Evolutionary conservation across 108 stramenopile species (phyloP).

Genomic region (Poteriospumella lacustris): DNA sequence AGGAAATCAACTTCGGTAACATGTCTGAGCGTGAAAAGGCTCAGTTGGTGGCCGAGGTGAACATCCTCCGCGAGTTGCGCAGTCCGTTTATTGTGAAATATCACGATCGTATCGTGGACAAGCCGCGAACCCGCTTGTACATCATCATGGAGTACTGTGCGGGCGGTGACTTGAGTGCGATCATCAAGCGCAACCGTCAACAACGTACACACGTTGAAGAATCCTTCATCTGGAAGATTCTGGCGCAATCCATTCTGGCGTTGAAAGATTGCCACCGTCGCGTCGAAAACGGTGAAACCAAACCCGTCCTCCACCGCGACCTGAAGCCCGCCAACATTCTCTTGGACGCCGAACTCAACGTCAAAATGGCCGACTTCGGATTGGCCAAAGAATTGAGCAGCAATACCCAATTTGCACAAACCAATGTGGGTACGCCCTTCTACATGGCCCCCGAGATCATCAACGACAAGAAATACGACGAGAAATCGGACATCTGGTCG

Average conservation of each 20-base stretch:
- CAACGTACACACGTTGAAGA: constrained; percentile 44
- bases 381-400: constrained; percentile 56
- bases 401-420: constrained; percentile 33
- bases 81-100: constrained; percentile 62
- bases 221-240: constrained; percentile 49
- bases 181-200: constrained; percentile 26
- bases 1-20: constrained; percentile 55
- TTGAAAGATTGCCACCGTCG: constrained; percentile 55
- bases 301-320: constrained; percentile 59
- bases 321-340: constrained; percentile 63
- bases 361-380: constrained; percentile 62
- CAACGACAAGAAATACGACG: constrained; percentile 58
- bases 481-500: constrained; percentile 63
- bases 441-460: constrained; percentile 65
- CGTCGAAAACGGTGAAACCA: constrained; percentile 34
- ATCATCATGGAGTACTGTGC: constrained; percentile 64
- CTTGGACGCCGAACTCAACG: constrained; percentile 39
- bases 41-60: constrained; percentile 56
- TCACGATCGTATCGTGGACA: constrained; percentile 61
- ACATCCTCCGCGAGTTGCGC: constrained; percentile 57
- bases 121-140: constrained; percentile 46
- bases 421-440: constrained; percentile 61
- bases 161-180: constrained; percentile 47
- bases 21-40: constrained; percentile 55
- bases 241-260: constrained; percentile 52